A percentile compares a stretch with the other conserved stretches of the same genome.
Conservation (phyloP, 352 stramenopile species). For the Albugo candida region DNA sequence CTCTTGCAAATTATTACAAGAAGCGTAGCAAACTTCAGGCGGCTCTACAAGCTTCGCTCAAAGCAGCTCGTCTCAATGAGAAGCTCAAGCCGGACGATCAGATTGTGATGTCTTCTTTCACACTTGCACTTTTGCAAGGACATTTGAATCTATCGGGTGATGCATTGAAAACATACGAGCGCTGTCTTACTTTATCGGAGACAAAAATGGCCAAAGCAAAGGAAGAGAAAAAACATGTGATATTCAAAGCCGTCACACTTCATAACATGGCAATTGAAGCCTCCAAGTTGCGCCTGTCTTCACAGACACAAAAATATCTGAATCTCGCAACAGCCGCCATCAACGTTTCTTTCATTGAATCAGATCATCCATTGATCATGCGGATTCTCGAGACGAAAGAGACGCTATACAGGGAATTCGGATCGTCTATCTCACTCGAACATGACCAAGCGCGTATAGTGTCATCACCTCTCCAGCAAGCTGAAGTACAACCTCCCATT, state of each 20-base stretch:
- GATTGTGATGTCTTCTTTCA: conserved; percentile 37
- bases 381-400: too few species aligned
- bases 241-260: conserved; percentile 30
- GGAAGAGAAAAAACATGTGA: conserved; percentile 19
- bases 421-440: too few species aligned
- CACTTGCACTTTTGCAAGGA: conserved; percentile 34
- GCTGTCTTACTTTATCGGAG: background rate
- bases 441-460: too few species aligned
- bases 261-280: conserved; percentile 51
- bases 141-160: conserved; percentile 33
- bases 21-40: conserved; percentile 55
- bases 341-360: too few species aligned
- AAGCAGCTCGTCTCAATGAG: conserved; percentile 38
- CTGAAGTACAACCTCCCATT: too few species aligned
- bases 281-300: too few species aligned
- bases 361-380: too few species aligned
- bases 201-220: conserved; percentile 1
- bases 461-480: too few species aligned
- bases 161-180: conserved; percentile 5
- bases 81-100: conserved; percentile 29
- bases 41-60: conserved; percentile 29
- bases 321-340: too few species aligned
- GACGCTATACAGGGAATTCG: too few species aligned
- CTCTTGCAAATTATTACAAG: conserved; percentile 53
- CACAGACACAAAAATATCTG: too few species aligned